phyloP scores from a whole-genome alignment of 805 yeast genomes.

The Starmerella vitae region DNA sequence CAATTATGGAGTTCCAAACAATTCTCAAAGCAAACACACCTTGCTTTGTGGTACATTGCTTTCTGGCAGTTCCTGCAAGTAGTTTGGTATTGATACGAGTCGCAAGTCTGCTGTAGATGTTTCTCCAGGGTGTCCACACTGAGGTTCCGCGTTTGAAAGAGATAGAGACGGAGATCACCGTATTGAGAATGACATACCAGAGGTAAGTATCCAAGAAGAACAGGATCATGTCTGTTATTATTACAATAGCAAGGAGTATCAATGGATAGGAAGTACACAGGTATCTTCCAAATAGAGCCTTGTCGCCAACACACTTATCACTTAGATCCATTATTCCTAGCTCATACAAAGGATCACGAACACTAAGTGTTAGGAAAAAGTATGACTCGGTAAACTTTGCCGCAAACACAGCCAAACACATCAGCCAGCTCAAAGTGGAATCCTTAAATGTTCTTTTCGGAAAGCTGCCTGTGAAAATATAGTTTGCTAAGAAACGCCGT shows the following conservation, averaged over 20 bases:
- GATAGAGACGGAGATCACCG: constrained; percentile 55
- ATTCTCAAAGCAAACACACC: constrained; percentile 9
- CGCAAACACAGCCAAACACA: constrained; percentile 55
- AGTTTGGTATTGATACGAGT: constrained; percentile 62
- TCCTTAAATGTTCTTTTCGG: constrained; percentile 41
- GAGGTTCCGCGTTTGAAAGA: constrained; percentile 67
- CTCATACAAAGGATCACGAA: constrained; percentile 62
- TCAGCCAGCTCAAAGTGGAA: constrained; percentile 46
- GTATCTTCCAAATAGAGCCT: constrained; percentile 34
- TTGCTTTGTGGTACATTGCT: neutral
- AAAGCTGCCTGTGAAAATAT: constrained; percentile 47
- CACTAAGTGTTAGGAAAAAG: constrained; percentile 58
- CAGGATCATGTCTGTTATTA: constrained; percentile 48
- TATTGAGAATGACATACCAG: constrained; percentile 76
- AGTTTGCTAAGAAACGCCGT: constrained; percentile 35
- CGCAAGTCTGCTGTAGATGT: constrained; percentile 62
- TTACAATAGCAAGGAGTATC: constrained; percentile 40
- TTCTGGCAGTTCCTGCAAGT: constrained; percentile 37
- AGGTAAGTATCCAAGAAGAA: constrained; percentile 71
- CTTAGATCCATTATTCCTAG: constrained; percentile 41
- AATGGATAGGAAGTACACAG: constrained; percentile 46
- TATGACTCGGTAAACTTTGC: constrained; percentile 67
- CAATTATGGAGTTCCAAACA: constrained; percentile 73
- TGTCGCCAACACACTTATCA: constrained; percentile 49
- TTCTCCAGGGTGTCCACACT: constrained; percentile 82